Conservation (phyloP, 2,329 filamentous ascomycete species). For the Aspergillus clavatus region DNA sequence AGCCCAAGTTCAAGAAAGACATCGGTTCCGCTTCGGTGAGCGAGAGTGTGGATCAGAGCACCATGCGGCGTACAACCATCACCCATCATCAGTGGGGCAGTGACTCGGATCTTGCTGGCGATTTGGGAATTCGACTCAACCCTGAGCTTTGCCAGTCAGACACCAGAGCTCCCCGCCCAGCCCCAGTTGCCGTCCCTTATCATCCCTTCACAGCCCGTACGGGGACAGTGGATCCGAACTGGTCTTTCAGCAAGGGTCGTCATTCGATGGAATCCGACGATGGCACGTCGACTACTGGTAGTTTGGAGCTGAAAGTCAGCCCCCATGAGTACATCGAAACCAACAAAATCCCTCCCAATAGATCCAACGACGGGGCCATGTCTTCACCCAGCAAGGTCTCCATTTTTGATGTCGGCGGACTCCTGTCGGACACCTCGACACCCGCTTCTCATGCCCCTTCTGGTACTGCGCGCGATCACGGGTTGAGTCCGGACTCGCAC, state of each 20-base stretch:
- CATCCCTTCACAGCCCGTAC: constrained; percentile 20
- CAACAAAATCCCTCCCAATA: constrained; percentile 26
- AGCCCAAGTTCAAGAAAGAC: constrained; percentile 65
- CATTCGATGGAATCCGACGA: constrained; percentile 22
- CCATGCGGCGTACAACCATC: constrained; percentile 49
- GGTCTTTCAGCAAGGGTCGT: constrained; percentile 25
- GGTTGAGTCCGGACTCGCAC: constrained; percentile 4
- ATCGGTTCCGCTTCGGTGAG: constrained; percentile 43
- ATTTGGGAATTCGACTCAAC: constrained; percentile 65
- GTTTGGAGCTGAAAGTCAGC: constrained; percentile 29
- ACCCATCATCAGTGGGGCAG: constrained; percentile 74
- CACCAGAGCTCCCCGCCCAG: constrained; percentile 30
- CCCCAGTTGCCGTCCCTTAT: constrained; percentile 36
- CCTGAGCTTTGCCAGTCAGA: constrained; percentile 45
- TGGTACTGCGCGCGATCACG: background rate
- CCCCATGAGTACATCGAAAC: constrained; percentile 34
- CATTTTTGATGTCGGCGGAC: constrained; percentile 79
- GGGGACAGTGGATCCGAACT: constrained; percentile 28
- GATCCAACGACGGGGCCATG: constrained; percentile 35
- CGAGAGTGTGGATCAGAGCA: constrained; percentile 42
- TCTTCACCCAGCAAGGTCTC: constrained; percentile 59
- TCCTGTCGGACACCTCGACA: constrained; percentile 51
- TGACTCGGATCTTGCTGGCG: constrained; percentile 82
- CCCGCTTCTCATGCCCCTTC: constrained; percentile 3
- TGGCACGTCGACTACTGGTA: constrained; percentile 27